phyloP scores from a whole-genome alignment of 768 basidiomycete species.

The Mycena pura region DNA sequence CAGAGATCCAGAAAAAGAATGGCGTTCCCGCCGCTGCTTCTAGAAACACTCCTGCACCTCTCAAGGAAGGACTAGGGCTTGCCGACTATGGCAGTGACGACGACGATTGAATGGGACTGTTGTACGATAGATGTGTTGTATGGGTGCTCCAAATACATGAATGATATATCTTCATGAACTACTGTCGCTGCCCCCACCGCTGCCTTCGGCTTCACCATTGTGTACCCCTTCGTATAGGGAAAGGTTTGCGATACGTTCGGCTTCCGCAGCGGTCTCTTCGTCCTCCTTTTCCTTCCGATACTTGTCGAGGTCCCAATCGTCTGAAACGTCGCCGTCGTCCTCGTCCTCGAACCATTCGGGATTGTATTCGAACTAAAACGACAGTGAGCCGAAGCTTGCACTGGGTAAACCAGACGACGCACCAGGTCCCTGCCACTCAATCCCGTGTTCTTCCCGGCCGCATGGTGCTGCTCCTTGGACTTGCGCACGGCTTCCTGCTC shows the following conservation, averaged over 20 bases:
- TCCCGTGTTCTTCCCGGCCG: constrained; percentile 89
- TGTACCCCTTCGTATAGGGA: constrained; percentile 40
- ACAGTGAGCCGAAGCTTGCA: background rate
- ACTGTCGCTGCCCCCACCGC: constrained; percentile 31
- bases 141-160: constrained; percentile 8
- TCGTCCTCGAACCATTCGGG: constrained; percentile 92
- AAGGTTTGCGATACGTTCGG: constrained; percentile 55
- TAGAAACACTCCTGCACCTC: constrained; percentile 39
- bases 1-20: constrained; percentile 81
- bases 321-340: constrained; percentile 55
- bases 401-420: constrained; percentile 33
- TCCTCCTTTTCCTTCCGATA: constrained; percentile 71
- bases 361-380: constrained; percentile 87
- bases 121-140: constrained; percentile 1
- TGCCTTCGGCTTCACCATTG: constrained; percentile 39
- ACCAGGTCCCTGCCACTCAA: constrained; percentile 98
- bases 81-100: constrained; percentile 83
- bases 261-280: constrained; percentile 62
- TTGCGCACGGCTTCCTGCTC: constrained; percentile 83
- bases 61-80: constrained; percentile 61
- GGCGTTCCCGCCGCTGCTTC: constrained; percentile 40
- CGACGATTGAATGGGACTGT: constrained; percentile 43
- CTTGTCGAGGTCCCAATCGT: constrained; percentile 65
- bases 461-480: constrained; percentile 79
- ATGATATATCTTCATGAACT: constrained; percentile 9